A percentile compares a stretch with the other conserved stretches of the same genome.
phyloP scores from a whole-genome alignment of 495 filamentous ascomycete genomes.

The Talaromyces adpressus region DNA sequence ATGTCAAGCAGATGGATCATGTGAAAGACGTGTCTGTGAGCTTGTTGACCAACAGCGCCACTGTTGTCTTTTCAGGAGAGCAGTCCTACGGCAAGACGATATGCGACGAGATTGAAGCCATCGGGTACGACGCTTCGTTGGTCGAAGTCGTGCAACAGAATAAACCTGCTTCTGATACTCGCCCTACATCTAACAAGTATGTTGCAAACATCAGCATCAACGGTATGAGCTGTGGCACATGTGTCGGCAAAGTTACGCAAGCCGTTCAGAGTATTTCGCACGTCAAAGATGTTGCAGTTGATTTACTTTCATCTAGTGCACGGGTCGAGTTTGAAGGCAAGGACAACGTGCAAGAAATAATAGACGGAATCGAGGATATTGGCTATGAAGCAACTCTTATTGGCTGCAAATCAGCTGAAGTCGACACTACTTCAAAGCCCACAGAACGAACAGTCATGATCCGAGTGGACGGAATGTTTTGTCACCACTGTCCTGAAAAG shows the following conservation, averaged over 20 bases:
- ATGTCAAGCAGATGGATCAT: constrained; percentile 26
- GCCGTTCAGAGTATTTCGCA: constrained; percentile 57
- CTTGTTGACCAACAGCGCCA: constrained; percentile 39
- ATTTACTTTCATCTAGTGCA: constrained; percentile 67
- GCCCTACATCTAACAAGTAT: constrained; percentile 19
- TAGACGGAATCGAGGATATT: constrained; percentile 67
- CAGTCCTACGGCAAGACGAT: constrained; percentile 20
- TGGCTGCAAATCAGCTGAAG: constrained; percentile 19
- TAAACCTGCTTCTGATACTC: constrained; percentile 3
- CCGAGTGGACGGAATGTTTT: constrained; percentile 78
- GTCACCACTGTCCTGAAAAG: constrained; percentile 68
- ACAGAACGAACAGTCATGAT: constrained; percentile 55
- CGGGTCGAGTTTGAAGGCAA: constrained; percentile 53
- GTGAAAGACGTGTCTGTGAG: constrained; percentile 34
- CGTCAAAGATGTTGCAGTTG: constrained; percentile 57
- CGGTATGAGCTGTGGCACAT: constrained; percentile 82
- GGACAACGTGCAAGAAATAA: constrained; percentile 49
- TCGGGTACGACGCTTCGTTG: constrained; percentile 31
- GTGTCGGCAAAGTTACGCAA: constrained; percentile 56
- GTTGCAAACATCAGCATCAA: constrained; percentile 61
- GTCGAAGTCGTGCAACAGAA: constrained; percentile 21
- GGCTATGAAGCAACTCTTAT: constrained; percentile 68
- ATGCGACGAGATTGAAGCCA: constrained; percentile 25
- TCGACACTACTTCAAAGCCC: constrained; percentile 11
- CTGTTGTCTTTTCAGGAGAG: constrained; percentile 26